These are phyloP conservation scores for Carnegiea gigantea DNA, from an alignment of 179 eudicot species.

Conservation along the genomic window DNA sequence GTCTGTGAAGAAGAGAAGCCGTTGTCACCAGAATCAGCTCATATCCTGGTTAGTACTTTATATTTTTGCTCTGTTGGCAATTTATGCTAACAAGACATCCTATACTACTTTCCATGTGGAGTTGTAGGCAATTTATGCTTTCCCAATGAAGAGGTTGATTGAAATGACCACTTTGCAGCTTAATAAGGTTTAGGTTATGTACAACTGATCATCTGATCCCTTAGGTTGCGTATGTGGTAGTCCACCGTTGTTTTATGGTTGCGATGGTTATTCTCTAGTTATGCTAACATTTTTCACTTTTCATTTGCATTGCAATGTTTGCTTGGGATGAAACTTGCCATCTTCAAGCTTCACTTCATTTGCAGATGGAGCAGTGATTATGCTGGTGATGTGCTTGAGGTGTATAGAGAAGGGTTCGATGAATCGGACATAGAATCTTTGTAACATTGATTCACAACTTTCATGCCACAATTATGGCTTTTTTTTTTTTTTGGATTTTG, in stretches of 20 bases:
- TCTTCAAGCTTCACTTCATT: conserved; percentile 61
- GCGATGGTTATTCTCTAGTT: too few relatives aligned
- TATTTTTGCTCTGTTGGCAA: neutral
- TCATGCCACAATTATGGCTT: neutral
- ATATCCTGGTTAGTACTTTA: conserved; percentile 60
- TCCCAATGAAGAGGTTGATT: too few relatives aligned
- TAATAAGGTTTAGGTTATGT: too few relatives aligned
- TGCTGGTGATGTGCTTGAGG: conserved; percentile 64
- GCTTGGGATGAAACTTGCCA: conserved; percentile 70
- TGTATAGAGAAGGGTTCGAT: conserved; percentile 62
- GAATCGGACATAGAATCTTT: conserved; percentile 71
- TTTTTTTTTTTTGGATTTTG: neutral
- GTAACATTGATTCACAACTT: conserved; percentile 16
- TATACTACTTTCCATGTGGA: too few relatives aligned
- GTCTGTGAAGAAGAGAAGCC: conserved; percentile 91
- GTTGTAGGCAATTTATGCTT: too few relatives aligned
- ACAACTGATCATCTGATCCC: too few relatives aligned
- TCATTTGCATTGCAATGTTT: conserved; percentile 51
- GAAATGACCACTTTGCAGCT: too few relatives aligned
- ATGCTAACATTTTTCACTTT: neutral
- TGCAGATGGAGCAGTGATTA: conserved; percentile 54
- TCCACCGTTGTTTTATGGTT: too few relatives aligned
- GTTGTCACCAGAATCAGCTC: conserved; percentile 88
- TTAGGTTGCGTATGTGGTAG: too few relatives aligned
- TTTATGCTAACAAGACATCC: too few relatives aligned